Evolutionary conservation across 371 early-diverging fungal genomes (phyloP), one percentile per base, ranked within the genome.

Genomic region (Mucor irregularis): DNA sequence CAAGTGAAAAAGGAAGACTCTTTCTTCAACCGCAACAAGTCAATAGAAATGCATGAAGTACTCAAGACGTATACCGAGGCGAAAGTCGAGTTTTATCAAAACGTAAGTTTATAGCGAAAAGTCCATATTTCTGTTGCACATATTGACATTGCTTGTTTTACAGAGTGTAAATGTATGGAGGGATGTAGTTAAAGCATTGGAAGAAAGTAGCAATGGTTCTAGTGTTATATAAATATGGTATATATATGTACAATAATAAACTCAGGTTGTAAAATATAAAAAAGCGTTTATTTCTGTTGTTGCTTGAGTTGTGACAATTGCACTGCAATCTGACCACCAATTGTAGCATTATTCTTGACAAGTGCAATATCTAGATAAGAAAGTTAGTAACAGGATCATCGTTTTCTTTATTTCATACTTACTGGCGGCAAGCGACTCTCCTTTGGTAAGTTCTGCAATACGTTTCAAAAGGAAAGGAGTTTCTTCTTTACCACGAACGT

Each of bases 381-480:
- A 13, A 25, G 28, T 22, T 37, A 24, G 16, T 13, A 25, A 14
- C 11, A 6, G 6, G 11, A 9, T 29, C 28, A 26, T 29, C 48
- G 28, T 7, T 37, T 8, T 30, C n/a, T 28, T 17, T 17, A 29
- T 31, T 52, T 17, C 19, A 33, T 11, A 73, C 77, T 68, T 84
- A 89, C 88, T 95, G n/a, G 94, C 84, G 19, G 72, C 69, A 43
- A 96, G 71, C 13, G 94, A 92, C 46, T 81, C 75, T 9, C 96
- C 96, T 7, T 78, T 69, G 3, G 95, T 97, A 13, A 94, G 51
- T 51, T 90, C 87, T 13, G 81, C 78, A 10, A 97, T 85, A 30
- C 89, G 84, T 49, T 86, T 84, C 26, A 97, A 80, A 52, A 97
- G 65, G 62, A 89, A 96, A 1, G 97, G 97, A 0, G 97, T 97